Evolutionary conservation across 306 rosid species (phyloP).

Genomic region (Fragaria vesca): DNA sequence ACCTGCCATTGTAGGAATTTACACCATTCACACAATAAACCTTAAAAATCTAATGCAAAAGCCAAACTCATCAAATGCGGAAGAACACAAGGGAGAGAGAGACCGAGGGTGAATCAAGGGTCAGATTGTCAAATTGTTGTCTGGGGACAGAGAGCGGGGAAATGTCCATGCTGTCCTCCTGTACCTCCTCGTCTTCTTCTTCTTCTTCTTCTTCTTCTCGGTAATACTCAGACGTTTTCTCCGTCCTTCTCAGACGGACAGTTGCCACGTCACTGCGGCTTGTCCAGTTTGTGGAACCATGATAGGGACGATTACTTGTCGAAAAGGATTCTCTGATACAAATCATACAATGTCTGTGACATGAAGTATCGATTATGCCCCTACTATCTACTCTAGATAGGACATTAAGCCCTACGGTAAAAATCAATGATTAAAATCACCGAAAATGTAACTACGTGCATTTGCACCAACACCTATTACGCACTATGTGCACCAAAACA

Average conservation of each 20-base stretch:
- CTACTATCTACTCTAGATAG: not conserved
- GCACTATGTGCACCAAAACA: too few relatives aligned
- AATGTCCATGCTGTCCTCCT: not conserved
- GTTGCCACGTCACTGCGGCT: not conserved
- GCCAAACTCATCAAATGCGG: not conserved
- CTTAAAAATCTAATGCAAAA: not conserved
- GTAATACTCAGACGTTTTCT: not conserved
- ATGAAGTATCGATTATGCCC: not conserved
- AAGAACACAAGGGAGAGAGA: not conserved
- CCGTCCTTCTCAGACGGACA: not conserved
- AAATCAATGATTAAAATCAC: not conserved
- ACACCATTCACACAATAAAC: not conserved
- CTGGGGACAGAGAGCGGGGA: conserved; percentile 1
- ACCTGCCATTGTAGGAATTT: not conserved
- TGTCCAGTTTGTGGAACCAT: not conserved
- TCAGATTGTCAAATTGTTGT: not conserved
- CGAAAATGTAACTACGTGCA: too few relatives aligned
- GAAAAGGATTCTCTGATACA: not conserved
- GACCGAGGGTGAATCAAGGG: not conserved
- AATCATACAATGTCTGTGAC: not conserved
- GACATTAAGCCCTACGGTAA: too few relatives aligned
- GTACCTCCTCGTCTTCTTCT: not conserved
- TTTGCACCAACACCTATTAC: too few relatives aligned
- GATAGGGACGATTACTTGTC: not conserved
- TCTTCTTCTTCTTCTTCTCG: not conserved